A percentile compares a stretch with the other conserved stretches of the same genome.
Conservation (phyloP, 768 basidiomycete species). For the Boletus bicolor region DNA sequence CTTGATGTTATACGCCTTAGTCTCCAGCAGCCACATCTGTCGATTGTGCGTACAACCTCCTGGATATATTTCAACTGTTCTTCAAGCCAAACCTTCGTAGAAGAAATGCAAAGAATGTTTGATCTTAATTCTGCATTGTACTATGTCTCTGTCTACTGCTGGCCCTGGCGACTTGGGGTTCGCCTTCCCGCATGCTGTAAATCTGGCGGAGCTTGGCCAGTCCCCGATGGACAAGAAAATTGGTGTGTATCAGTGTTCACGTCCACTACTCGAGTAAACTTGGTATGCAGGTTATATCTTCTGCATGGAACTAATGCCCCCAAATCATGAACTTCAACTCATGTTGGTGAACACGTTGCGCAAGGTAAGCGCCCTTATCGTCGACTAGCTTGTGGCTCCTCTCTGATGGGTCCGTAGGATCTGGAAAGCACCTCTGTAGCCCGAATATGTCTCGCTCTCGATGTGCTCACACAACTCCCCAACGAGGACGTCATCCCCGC, state of each 20-base stretch:
- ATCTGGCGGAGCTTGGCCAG: conserved; percentile 66
- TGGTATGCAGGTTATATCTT: conserved; percentile 65
- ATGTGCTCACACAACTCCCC: conserved; percentile 58
- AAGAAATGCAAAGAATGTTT: conserved; percentile 63
- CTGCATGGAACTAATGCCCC: conserved; percentile 69
- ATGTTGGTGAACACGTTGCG: conserved; percentile 86
- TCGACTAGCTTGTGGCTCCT: not conserved
- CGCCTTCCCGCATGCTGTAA: conserved; percentile 73
- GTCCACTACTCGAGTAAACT: not conserved
- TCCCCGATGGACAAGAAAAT: conserved; percentile 63
- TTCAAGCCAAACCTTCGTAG: conserved; percentile 35
- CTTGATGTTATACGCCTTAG: conserved; percentile 53
- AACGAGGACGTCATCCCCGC: conserved; percentile 74
- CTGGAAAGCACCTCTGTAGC: conserved; percentile 55
- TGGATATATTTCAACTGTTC: not conserved
- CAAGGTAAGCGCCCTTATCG: conserved; percentile 47
- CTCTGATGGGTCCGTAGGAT: conserved; percentile 48
- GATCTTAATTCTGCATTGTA: conserved; percentile 68
- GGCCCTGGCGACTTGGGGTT: conserved; percentile 54
- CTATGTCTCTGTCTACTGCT: conserved; percentile 45
- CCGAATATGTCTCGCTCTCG: conserved; percentile 69
- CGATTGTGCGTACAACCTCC: conserved; percentile 45
- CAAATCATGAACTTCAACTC: conserved; percentile 64
- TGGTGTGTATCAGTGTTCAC: conserved; percentile 39
- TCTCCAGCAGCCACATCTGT: conserved; percentile 48